Base-by-base conservation (phyloP, 305 asterid genomes). In the Fraxinus angustifolia region DNA sequence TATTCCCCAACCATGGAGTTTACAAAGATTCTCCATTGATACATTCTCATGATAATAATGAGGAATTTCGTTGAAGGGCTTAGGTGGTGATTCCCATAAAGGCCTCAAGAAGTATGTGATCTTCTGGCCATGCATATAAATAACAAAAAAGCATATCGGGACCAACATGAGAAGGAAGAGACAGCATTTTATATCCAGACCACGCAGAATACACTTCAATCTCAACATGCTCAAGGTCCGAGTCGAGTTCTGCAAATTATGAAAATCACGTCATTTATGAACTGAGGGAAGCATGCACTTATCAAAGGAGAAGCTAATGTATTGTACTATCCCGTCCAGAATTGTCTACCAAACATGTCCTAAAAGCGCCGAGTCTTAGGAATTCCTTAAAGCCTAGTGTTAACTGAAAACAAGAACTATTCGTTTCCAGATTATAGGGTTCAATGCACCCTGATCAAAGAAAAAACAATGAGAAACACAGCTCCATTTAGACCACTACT, bases 81-180 rank as follows among this genome's bases (percentile, higher is more conserved):
- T 83, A 2, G 86, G 86, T 10, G 86, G 86, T 11, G 83, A 79
- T 76, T 83, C 86, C 86, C 86, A 83, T 23, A 83, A 28, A 10
- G 86, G 86, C 28, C 86, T 76, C 53, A 83, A 71, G 34, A 83
- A 83, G 81, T 83, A 83, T 3, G 86, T 83, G 65, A 83, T 83
- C 71, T 83, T 83, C 40, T 83, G 86, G 17, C 86, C 86, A 53
- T 83, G 86, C 3, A 76, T 79, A 26, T 83, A 76, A 21, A 68
- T 30, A 45, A 79, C 35, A 10, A 79, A 83, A 28, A 83, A 8
- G 60, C 78, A 75, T 8, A 78, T 79, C 8, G 86, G 86, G 30
- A 79, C 67, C 58, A 83, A 76, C 34, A 83, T 21, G 34, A 67
- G 34, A 67, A 67, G 73, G 36, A 67, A 67, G 36, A 67, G 36